phyloP scores from a whole-genome alignment of 208 protist genomes.

The Porcisia deanei region DNA sequence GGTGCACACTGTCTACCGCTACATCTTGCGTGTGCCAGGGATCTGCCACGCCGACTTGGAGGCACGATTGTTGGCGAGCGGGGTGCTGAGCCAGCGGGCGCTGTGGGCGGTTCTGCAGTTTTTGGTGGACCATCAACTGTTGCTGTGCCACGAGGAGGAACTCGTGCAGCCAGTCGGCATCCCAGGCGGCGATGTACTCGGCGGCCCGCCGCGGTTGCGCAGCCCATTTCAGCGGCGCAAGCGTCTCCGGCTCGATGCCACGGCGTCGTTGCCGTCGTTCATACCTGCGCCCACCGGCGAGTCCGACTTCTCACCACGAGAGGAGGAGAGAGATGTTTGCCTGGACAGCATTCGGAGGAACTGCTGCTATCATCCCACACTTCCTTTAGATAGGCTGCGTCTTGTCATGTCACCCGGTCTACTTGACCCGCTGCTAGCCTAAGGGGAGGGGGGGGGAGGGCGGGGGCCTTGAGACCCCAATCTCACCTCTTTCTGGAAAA shows the following conservation, averaged over 20 bases:
- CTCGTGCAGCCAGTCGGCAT: slow-evolving; percentile 2
- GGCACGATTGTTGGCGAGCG: slow-evolving; percentile 34
- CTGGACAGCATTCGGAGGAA: not conserved
- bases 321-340: not conserved
- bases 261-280: not conserved
- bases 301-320: not conserved
- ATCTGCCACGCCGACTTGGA: slow-evolving; percentile 51
- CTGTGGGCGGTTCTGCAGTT: slow-evolving; percentile 50
- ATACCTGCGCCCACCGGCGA: not conserved
- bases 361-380: slow-evolving; percentile 22
- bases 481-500: too few relatives aligned
- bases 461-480: not conserved
- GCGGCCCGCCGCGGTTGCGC: slow-evolving; percentile 3
- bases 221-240: slow-evolving; percentile 21
- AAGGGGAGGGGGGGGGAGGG: not conserved
- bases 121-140: slow-evolving; percentile 37
- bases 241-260: not conserved
- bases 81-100: slow-evolving; percentile 53
- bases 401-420: slow-evolving; percentile 7
- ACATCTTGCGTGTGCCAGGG: slow-evolving; percentile 57
- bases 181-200: slow-evolving; percentile 7
- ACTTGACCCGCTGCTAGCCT: not conserved
- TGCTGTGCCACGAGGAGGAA: slow-evolving; percentile 22
- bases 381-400: slow-evolving; percentile 15
- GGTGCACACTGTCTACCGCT: slow-evolving; percentile 55